Conservation (phyloP, 257 asterid genomes). For the Linaria vulgaris region DNA sequence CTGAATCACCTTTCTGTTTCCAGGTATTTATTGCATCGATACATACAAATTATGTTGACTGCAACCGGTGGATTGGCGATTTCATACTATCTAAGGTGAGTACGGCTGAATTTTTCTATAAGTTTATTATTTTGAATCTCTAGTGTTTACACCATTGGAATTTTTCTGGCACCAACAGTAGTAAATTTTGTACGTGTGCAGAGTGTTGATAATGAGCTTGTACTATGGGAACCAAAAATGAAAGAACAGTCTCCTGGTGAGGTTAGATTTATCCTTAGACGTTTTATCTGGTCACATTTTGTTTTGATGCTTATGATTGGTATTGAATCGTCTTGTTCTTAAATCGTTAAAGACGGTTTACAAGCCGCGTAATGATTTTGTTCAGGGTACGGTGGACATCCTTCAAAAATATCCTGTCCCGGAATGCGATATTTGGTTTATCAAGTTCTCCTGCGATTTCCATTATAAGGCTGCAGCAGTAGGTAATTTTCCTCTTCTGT, state of each 20-base stretch:
- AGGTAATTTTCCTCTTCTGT: constrained; percentile 44
- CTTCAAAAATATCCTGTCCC: constrained; percentile 98
- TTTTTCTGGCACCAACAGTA: constrained; percentile 2
- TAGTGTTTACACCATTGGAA: no score
- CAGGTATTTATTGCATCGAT: constrained; percentile 93
- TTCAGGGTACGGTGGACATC: constrained; percentile 88
- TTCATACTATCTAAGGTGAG: constrained; percentile 90
- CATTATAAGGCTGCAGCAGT: constrained; percentile 75
- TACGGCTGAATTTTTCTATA: constrained; percentile 4
- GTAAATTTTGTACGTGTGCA: constrained; percentile 35
- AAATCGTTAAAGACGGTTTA: constrained; percentile 10
- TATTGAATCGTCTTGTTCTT: background rate
- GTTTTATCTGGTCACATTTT: background rate
- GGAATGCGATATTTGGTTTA: constrained; percentile 96
- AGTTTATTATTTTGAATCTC: constrained; percentile 5
- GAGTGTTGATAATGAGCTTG: constrained; percentile 97
- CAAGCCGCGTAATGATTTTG: constrained; percentile 25
- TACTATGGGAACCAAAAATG: constrained; percentile 96
- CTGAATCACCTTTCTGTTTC: constrained; percentile 23
- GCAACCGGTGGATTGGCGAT: constrained; percentile 96
- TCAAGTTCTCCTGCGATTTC: constrained; percentile 92
- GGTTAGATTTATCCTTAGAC: constrained; percentile 44
- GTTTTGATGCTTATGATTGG: constrained; percentile 20
- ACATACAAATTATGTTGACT: constrained; percentile 91
- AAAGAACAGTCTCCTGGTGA: constrained; percentile 97